phyloP scores from a whole-genome alignment of 139 green algal genomes.

The Mesotaenium endlicherianum region DNA sequence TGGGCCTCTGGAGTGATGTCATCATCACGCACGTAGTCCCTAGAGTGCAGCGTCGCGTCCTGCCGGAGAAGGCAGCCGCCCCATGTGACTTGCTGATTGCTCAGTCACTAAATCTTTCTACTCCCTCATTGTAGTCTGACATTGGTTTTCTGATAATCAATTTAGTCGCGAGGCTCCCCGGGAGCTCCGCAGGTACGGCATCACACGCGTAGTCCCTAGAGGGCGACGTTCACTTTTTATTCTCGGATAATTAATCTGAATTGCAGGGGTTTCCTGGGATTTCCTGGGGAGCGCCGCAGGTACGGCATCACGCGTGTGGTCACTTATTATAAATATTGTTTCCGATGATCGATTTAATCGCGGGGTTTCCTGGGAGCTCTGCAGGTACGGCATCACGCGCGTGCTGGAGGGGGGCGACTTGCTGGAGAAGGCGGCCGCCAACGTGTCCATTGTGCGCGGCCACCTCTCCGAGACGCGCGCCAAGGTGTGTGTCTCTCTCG shows the following conservation, averaged over 20 bases:
- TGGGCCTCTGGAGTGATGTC: too few relatives aligned
- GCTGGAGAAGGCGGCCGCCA: constrained; percentile 82
- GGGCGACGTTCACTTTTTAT: too few relatives aligned
- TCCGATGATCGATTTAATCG: not conserved
- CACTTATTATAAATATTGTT: too few relatives aligned
- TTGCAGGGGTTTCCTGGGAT: too few relatives aligned
- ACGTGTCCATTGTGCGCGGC: constrained; percentile 45
- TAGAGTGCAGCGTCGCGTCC: too few relatives aligned
- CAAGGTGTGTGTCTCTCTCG: constrained; percentile 54
- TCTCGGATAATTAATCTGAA: too few relatives aligned
- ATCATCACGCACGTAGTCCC: too few relatives aligned
- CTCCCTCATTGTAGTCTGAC: too few relatives aligned
- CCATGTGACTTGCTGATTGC: not conserved
- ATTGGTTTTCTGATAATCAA: too few relatives aligned
- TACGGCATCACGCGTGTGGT: not conserved
- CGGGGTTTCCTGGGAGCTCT: not conserved
- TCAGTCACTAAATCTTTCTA: not conserved
- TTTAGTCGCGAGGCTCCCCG: not conserved
- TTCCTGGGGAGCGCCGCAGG: not conserved
- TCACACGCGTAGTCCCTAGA: too few relatives aligned
- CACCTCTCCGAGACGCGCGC: constrained; percentile 26
- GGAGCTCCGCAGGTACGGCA: constrained; percentile 58
- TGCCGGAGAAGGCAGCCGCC: too few relatives aligned
- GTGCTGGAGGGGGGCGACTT: constrained; percentile 86
- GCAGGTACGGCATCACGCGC: constrained; percentile 75